These are phyloP conservation scores for Akanthomyces dipterigenus DNA, from an alignment of 2,329 filamentous ascomycete genomes.

Conservation along the genomic window DNA sequence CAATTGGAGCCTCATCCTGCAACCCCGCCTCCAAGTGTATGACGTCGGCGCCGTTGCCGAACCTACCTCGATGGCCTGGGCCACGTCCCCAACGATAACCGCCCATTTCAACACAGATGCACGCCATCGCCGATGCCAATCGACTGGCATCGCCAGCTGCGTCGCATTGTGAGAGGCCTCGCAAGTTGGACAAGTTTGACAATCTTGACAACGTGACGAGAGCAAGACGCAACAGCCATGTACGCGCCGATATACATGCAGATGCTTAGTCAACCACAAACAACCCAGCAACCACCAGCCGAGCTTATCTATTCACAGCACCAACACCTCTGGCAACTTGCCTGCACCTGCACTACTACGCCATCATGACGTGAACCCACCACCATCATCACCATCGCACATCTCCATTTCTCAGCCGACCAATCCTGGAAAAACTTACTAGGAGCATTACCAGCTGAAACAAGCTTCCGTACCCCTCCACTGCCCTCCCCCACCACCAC, in stretches of 20 bases:
- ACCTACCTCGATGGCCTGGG: neutral
- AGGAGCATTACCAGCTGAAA: neutral
- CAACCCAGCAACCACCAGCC: neutral
- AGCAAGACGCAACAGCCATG: too few relatives aligned
- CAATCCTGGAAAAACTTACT: too few relatives aligned
- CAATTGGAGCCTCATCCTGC: neutral
- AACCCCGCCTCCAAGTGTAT: neutral
- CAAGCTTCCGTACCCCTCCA: neutral
- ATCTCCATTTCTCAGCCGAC: neutral
- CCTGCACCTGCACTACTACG: neutral
- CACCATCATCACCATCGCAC: neutral
- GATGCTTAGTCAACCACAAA: too few relatives aligned
- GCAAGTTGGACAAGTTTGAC: neutral
- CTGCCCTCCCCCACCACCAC: neutral
- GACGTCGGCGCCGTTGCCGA: conserved; percentile 6
- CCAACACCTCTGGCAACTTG: too few relatives aligned
- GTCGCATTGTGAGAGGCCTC: too few relatives aligned
- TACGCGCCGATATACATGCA: too few relatives aligned
- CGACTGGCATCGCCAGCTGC: neutral
- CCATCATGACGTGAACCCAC: conserved; percentile 3
- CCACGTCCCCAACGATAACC: neutral
- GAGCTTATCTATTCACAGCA: neutral
- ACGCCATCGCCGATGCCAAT: neutral
- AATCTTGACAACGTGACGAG: neutral
- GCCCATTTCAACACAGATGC: neutral